Base-by-base conservation (phyloP, 495 filamentous ascomycete genomes). In the Lineolata rhizophorae region DNA sequence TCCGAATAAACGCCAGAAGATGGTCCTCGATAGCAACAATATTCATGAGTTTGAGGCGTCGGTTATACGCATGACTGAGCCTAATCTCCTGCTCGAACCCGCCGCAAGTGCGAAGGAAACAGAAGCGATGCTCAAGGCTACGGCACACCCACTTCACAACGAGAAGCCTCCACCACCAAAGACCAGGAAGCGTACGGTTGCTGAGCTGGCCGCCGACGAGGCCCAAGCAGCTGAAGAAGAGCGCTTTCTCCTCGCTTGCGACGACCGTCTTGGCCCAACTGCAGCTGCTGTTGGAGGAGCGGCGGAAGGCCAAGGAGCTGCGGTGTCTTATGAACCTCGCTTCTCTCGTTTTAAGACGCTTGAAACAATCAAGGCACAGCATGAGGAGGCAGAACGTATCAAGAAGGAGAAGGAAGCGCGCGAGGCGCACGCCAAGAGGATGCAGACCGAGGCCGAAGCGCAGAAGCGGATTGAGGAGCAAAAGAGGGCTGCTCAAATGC, bases 141-240 rank as follows among this genome's bases (percentile, higher is more conserved):
- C 90, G 44, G 58, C 65, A 30, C 72, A 82, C 53, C 74, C 82
- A 1, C 65, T 78, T 8, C 80, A 94, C 44, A 62, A 61, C 10
- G 62, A 73, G 33, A 60, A 67, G 19, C 71, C 78, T 19, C 85
- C 90, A 1, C 61, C 74, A 31, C 83, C 81, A 11, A 94, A 92
- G 58, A 67, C 70, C 16, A 65, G 90, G 35, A 95, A 99, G 61
- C 67, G 85, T 35, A 99, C 87, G 0, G 72, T 83, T 8, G 87
- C 90, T 4, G 84, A 99, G 44, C 63, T 94, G 50, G 85, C 77
- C 19, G 84, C 83, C 2, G 87, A 95, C 47, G 83, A 95, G 48
- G 84, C 87, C 0, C 56, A 78, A 36, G 81, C 81, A 4, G 83
- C 81, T 8, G 74, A 87, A 28, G 72, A 81, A 47, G 81, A 94